phyloP scores from a whole-genome alignment of 495 filamentous ascomycete genomes.

The Xanthoparmelia taractica region DNA sequence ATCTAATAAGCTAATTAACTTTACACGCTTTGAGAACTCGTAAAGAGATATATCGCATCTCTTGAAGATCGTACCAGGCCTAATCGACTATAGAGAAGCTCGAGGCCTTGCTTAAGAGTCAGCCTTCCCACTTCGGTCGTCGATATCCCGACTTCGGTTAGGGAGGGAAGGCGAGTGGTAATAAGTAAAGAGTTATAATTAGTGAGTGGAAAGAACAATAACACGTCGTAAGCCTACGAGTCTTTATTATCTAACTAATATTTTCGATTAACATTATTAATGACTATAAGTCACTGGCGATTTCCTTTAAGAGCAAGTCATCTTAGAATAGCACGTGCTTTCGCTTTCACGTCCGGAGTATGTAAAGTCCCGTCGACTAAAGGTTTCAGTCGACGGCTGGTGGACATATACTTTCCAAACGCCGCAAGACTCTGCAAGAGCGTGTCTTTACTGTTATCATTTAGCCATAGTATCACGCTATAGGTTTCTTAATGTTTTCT shows the following conservation, averaged over 20 bases:
- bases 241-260: constrained; percentile 19
- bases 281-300: constrained; percentile 35
- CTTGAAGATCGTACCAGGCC: constrained; percentile 23
- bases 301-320: constrained; percentile 24
- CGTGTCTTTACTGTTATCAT: constrained; percentile 4
- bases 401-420: neutral
- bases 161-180: constrained; percentile 32
- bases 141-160: constrained; percentile 32
- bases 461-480: constrained; percentile 10
- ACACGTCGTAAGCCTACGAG: constrained; percentile 24
- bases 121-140: constrained; percentile 29
- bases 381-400: neutral
- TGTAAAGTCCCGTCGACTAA: neutral
- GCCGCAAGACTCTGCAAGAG: too few species aligned
- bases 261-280: constrained; percentile 39
- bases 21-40: neutral
- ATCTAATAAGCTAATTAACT: constrained; percentile 1
- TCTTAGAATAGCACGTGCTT: constrained; percentile 4
- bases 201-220: constrained; percentile 30
- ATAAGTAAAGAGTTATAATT: constrained; percentile 40
- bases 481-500: constrained; percentile 7
- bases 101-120: constrained; percentile 12
- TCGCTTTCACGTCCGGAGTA: neutral
- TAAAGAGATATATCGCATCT: constrained; percentile 12
- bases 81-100: constrained; percentile 28